phyloP scores from a whole-genome alignment of 345 rosid genomes.

The Salix arbutifolia region DNA sequence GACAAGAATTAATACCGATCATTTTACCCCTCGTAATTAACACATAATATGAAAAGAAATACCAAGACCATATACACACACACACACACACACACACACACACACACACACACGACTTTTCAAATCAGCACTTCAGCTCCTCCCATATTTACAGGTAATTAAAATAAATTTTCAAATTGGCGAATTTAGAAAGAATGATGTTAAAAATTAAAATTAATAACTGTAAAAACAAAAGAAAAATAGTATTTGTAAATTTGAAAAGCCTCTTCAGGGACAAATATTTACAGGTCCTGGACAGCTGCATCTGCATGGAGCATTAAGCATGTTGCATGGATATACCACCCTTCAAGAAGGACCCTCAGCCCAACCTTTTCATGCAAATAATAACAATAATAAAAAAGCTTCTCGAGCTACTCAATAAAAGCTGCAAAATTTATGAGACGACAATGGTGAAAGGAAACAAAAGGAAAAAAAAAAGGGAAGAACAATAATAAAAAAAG shows the following conservation, averaged over 20 bases:
- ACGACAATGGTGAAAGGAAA: slow-evolving; percentile 9
- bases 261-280: not conserved
- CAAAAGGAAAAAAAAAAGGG: not conserved
- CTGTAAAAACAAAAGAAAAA: not conserved
- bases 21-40: not conserved
- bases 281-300: not conserved
- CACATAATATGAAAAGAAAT: not conserved
- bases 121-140: not conserved
- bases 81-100: too few relatives aligned
- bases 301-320: not conserved
- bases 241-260: not conserved
- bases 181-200: not conserved
- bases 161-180: too few relatives aligned
- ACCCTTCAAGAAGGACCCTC: slow-evolving; percentile 10
- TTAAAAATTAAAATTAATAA: not conserved
- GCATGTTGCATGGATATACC: slow-evolving; percentile 33
- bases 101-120: too few relatives aligned
- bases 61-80: too few relatives aligned
- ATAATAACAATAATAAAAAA: slow-evolving; percentile 11
- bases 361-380: not conserved
- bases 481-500: not conserved
- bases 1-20: not conserved
- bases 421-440: slow-evolving; percentile 26
- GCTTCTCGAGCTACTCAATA: slow-evolving; percentile 50
- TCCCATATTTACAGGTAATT: not conserved